phyloP scores from a whole-genome alignment of 2,329 filamentous ascomycete genomes.

The Fusarium haematococcum region DNA sequence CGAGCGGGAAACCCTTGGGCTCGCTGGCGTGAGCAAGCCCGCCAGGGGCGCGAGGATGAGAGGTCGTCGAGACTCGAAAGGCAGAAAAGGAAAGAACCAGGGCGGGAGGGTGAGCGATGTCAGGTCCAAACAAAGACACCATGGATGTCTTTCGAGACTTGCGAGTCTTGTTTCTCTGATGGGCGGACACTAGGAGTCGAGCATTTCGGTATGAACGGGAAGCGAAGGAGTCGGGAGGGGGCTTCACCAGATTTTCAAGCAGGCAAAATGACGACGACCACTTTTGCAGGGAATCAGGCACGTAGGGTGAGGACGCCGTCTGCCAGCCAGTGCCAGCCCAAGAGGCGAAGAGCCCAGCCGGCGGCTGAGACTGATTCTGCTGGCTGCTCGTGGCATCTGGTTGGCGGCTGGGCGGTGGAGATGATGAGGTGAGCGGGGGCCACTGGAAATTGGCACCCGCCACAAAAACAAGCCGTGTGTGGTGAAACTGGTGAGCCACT shows the following conservation, averaged over 20 bases:
- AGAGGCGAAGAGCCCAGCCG: slow-evolving; percentile 9
- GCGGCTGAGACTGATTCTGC: slow-evolving; percentile 9
- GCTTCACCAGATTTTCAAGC: slow-evolving; percentile 47
- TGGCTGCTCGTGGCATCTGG: background rate
- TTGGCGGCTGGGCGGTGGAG: slow-evolving; percentile 16
- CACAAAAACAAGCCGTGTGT: slow-evolving; percentile 24
- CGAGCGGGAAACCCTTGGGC: slow-evolving; percentile 27
- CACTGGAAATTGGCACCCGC: slow-evolving; percentile 41
- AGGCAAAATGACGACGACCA: slow-evolving; percentile 41
- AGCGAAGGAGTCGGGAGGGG: slow-evolving; percentile 44
- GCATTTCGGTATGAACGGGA: slow-evolving; percentile 42
- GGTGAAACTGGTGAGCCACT: slow-evolving; percentile 33
- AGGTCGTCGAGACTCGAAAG: slow-evolving; percentile 32
- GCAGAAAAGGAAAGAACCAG: slow-evolving; percentile 2
- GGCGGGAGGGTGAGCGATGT: background rate
- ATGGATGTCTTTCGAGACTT: slow-evolving; percentile 31
- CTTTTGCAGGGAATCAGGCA: slow-evolving; percentile 36
- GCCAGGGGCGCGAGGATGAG: slow-evolving; percentile 28
- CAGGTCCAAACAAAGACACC: slow-evolving; percentile 12
- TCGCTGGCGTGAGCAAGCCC: slow-evolving; percentile 31
- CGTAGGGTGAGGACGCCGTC: slow-evolving; percentile 28
- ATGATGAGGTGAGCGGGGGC: slow-evolving; percentile 3
- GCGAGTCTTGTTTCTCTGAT: slow-evolving; percentile 29
- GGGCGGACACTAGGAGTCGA: slow-evolving; percentile 39
- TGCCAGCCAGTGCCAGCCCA: slow-evolving; percentile 5